A percentile compares a stretch with the other conserved stretches of the same genome.
Evolutionary conservation across 805 yeast genomes (phyloP).

Genomic region (Yamadazyma insecticola): DNA sequence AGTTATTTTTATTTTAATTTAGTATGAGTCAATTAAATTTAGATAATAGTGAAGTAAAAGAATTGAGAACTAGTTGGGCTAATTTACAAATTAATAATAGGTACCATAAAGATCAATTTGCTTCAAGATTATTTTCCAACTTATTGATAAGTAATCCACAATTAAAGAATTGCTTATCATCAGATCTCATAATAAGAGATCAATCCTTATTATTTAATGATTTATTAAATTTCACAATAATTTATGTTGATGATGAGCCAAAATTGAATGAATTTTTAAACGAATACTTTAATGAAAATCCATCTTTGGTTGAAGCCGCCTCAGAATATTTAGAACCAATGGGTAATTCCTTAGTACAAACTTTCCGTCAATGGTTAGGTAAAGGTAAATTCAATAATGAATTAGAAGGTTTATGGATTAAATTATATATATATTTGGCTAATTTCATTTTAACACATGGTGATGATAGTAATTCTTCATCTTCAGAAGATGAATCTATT

Average conservation of each 20-base stretch:
- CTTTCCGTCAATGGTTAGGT: slow-evolving; percentile 34
- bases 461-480: slow-evolving; percentile 13
- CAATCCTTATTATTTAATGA: slow-evolving; percentile 35
- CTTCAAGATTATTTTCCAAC: slow-evolving; percentile 27
- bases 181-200: slow-evolving; percentile 17
- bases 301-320: slow-evolving; percentile 18
- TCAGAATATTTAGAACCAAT: slow-evolving; percentile 35
- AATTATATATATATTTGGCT: slow-evolving; percentile 37
- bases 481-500: slow-evolving; percentile 13
- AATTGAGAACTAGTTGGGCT: slow-evolving; percentile 31
- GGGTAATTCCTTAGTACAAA: slow-evolving; percentile 35
- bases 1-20: too few relatives aligned
- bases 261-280: slow-evolving; percentile 29
- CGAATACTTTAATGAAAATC: slow-evolving; percentile 29
- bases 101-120: slow-evolving; percentile 26
- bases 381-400: slow-evolving; percentile 22
- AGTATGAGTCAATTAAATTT: too few relatives aligned
- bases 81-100: slow-evolving; percentile 23
- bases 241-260: slow-evolving; percentile 25
- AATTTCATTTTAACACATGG: slow-evolving; percentile 27
- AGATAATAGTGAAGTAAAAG: slow-evolving; percentile 7
- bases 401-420: slow-evolving; percentile 36
- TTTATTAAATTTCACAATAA: slow-evolving; percentile 26
- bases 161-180: slow-evolving; percentile 18
- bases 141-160: slow-evolving; percentile 27